Percentiles rank a stretch among this genome's conserved stretches.
Conservation (phyloP, 75 land plant species). For the Pinus taeda region DNA sequence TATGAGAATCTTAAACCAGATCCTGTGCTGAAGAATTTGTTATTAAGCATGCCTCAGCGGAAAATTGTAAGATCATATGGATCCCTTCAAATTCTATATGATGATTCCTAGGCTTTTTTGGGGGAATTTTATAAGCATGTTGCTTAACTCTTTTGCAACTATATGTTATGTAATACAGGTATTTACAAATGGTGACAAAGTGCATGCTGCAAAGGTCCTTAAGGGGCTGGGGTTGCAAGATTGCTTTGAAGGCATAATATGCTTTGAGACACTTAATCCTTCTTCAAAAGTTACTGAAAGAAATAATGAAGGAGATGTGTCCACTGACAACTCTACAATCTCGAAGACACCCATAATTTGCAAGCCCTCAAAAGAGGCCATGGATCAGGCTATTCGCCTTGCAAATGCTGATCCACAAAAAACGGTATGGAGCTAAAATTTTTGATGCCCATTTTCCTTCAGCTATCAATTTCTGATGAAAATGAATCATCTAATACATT, state of each 20-base stretch:
- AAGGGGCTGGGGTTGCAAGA: slow-evolving; percentile 71
- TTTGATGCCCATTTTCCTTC: not conserved
- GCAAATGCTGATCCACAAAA: slow-evolving; percentile 65
- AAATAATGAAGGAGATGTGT: not conserved
- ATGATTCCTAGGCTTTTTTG: not conserved
- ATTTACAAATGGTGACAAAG: slow-evolving; percentile 75
- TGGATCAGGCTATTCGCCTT: slow-evolving; percentile 54
- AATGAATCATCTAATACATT: too few species aligned
- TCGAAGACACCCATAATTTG: slow-evolving; percentile 65
- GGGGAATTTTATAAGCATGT: not conserved
- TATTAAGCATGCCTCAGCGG: slow-evolving; percentile 64
- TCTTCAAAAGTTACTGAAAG: slow-evolving; percentile 20
- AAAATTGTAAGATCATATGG: slow-evolving; percentile 54
- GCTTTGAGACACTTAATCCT: slow-evolving; percentile 82
- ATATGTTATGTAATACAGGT: slow-evolving; percentile 26
- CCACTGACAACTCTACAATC: slow-evolving; percentile 5
- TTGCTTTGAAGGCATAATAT: slow-evolving; percentile 78
- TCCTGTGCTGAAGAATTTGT: slow-evolving; percentile 49
- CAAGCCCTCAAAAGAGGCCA: slow-evolving; percentile 67
- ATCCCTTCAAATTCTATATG: not conserved
- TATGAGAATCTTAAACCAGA: slow-evolving; percentile 78
- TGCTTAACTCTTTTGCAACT: not conserved
- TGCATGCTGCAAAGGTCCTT: slow-evolving; percentile 65
- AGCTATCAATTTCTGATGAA: too few species aligned
- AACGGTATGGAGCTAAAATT: slow-evolving; percentile 36